Conservation (phyloP, 768 basidiomycete species). For the Boletales sp. region DNA sequence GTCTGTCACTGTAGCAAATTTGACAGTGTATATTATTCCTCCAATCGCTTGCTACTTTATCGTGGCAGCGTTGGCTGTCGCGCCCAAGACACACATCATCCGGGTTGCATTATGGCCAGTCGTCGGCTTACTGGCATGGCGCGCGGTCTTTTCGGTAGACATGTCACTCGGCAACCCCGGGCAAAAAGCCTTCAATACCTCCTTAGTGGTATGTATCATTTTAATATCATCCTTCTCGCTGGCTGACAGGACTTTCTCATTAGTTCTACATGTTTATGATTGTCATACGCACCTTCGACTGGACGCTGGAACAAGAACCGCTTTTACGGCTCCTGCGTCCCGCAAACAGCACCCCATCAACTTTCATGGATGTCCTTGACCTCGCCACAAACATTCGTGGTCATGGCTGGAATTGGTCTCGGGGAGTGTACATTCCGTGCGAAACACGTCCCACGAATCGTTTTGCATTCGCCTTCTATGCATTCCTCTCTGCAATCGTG, state of each 20-base stretch:
- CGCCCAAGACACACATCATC: slow-evolving; percentile 40
- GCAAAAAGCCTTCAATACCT: slow-evolving; percentile 2
- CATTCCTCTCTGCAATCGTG: slow-evolving; percentile 30
- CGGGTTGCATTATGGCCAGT: slow-evolving; percentile 48
- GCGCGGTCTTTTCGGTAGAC: slow-evolving; percentile 28
- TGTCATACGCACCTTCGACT: slow-evolving; percentile 14
- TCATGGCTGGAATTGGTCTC: slow-evolving; percentile 59
- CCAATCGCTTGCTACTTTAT: slow-evolving; percentile 42
- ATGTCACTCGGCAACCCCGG: slow-evolving; percentile 3
- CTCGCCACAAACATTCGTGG: slow-evolving; percentile 53
- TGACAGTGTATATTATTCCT: slow-evolving; percentile 40
- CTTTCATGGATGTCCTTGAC: slow-evolving; percentile 42
- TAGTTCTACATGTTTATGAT: slow-evolving; percentile 15
- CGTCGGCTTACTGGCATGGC: slow-evolving; percentile 40
- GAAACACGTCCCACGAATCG: slow-evolving; percentile 41
- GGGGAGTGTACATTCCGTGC: slow-evolving; percentile 21
- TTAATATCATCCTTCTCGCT: background rate
- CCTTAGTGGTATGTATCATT: slow-evolving; percentile 8
- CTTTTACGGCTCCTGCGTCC: slow-evolving; percentile 11
- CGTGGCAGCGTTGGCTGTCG: slow-evolving; percentile 46
- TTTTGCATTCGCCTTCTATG: slow-evolving; percentile 34
- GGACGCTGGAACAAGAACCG: slow-evolving; percentile 11
- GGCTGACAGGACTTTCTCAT: background rate
- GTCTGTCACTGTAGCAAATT: slow-evolving; percentile 31
- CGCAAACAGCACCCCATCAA: background rate